These are phyloP conservation scores for Tolypocladium pustulatum DNA, from an alignment of 2,329 filamentous ascomycete species.

Conservation along the genomic window DNA sequence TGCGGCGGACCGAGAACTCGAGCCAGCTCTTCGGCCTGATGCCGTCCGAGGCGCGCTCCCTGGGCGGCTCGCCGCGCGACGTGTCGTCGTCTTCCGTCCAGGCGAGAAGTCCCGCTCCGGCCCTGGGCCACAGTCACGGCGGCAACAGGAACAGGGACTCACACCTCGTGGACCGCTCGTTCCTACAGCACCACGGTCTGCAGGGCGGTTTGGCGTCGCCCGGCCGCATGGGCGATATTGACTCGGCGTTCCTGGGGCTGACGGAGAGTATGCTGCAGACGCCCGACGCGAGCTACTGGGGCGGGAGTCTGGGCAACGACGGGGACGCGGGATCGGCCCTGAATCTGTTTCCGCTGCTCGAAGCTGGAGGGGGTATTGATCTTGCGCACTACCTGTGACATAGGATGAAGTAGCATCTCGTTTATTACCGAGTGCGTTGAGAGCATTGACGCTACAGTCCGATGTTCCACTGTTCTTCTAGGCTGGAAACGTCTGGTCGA, in stretches of 20 bases:
- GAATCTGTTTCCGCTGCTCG: slow-evolving; percentile 40
- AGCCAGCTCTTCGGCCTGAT: slow-evolving; percentile 41
- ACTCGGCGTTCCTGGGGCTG: slow-evolving; percentile 26
- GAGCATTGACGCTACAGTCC: no score
- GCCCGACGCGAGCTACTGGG: slow-evolving; percentile 29
- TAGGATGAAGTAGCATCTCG: no score
- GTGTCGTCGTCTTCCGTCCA: slow-evolving; percentile 4
- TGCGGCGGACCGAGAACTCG: slow-evolving; percentile 37
- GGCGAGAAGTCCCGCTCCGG: neutral
- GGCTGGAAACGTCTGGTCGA: neutral
- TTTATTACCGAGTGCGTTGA: no score
- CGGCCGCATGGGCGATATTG: slow-evolving; percentile 22
- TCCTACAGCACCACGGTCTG: slow-evolving; percentile 6
- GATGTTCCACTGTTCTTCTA: neutral
- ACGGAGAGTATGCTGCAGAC: slow-evolving; percentile 27
- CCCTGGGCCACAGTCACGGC: neutral
- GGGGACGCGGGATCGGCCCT: slow-evolving; percentile 32
- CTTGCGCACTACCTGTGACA: slow-evolving; percentile 28
- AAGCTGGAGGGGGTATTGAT: slow-evolving; percentile 42
- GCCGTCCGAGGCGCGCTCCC: slow-evolving; percentile 11
- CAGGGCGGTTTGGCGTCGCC: slow-evolving; percentile 10
- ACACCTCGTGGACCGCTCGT: neutral
- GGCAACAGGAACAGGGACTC: neutral
- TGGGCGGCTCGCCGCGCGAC: neutral
- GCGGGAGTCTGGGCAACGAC: slow-evolving; percentile 24